These are phyloP conservation scores for Pseudogymnoascus sp. DNA, from an alignment of 2,329 filamentous ascomycete species.

Conservation along the genomic window DNA sequence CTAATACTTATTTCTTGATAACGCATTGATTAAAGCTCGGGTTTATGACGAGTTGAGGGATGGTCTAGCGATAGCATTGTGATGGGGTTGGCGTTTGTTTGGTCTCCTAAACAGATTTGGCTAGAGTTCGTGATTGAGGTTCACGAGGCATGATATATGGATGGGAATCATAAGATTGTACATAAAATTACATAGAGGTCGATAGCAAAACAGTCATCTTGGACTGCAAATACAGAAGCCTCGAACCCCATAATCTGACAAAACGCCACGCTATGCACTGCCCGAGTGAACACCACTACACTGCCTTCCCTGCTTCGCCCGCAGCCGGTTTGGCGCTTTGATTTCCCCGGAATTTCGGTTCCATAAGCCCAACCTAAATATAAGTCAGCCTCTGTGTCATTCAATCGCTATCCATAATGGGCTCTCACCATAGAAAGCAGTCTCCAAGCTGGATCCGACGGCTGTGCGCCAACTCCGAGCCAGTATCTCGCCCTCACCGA, in stretches of 20 bases:
- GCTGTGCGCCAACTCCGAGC: conserved; percentile 94
- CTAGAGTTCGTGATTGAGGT: background rate
- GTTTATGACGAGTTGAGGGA: background rate
- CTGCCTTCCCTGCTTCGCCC: conserved; percentile 3
- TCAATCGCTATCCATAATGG: background rate
- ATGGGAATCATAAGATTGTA: conserved; percentile 7
- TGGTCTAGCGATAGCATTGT: conserved; percentile 15
- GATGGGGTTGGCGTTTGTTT: conserved; percentile 15
- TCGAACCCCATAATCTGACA: background rate
- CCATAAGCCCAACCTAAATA: conserved; percentile 25
- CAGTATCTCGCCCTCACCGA: conserved; percentile 79
- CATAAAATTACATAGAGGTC: conserved; percentile 10
- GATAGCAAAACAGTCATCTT: conserved; percentile 3
- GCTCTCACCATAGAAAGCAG: conserved; percentile 67
- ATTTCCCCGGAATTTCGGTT: conserved; percentile 23
- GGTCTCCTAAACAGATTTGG: background rate
- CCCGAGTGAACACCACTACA: conserved; percentile 5
- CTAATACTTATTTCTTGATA: conserved; percentile 73
- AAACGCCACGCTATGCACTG: conserved; percentile 13
- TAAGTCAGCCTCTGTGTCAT: background rate
- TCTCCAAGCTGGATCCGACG: conserved; percentile 82
- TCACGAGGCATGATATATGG: conserved; percentile 1
- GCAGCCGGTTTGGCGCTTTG: conserved; percentile 5
- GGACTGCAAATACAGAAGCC: conserved; percentile 1
- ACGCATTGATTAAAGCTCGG: background rate